Evolutionary conservation across 805 yeast genomes (phyloP), one percentile per base, ranked within the genome.

Genomic region (Brettanomyces sp.): DNA sequence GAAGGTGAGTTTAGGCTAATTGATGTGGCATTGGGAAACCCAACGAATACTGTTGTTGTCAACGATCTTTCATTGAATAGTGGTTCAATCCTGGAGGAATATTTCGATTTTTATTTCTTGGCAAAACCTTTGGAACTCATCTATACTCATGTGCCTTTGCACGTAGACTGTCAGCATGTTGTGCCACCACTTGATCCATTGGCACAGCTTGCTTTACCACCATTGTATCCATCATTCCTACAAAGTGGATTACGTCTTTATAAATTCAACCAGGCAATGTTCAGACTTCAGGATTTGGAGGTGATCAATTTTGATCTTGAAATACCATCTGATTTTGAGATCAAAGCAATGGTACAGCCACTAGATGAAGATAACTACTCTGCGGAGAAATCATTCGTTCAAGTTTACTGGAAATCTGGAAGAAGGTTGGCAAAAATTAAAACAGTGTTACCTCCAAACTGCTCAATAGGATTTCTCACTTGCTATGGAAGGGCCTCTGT

Each of bases 131-230:
- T 80, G 45, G 76, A 80, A 47, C 59, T 88, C 38, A 76, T 93
- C 13, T 83, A 82, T 51, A 85, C 97, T 0, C 99, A 93, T 62
- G 79, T 88, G 41, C 98, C 99, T 12, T 72, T 79, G 14, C 79
- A 79, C 47, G 78, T 78, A 39, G 82, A 78, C 49, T 82, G 85
- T 52, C 99, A 93, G 63, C 96, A 86, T 64, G 77, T 91, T 21
- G 73, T 77, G 30, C 98, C 97, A 4, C 86, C 95, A 3, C 67
- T 91, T 49, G 90, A 86, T 50, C 83, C 85, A 34, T 73, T 79
- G 52, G 77, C 83, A 22, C 90, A 93, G 13, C 72, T 87, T 48
- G 78, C 88, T 41, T 68, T 91, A 42, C 99, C 99, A 0, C 75
- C 95, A 30, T 77, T 83, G n/a, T 85, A 88, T 57, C 90, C 96